Conservation (phyloP, 2,329 filamentous ascomycete genomes). For the Aspergillus cejpii region DNA sequence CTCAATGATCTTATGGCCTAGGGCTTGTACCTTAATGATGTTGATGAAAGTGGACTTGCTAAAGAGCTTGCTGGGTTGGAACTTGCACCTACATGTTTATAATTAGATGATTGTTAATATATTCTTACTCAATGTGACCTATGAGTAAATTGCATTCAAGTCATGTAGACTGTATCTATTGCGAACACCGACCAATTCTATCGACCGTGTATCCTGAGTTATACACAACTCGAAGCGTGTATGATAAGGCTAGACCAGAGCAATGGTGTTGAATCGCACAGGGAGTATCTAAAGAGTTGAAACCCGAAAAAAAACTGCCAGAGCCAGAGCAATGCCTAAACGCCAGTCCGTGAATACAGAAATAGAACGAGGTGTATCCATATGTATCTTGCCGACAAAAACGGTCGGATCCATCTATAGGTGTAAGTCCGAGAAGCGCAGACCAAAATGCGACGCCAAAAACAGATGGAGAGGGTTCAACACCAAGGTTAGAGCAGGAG, state of each 20-base stretch:
- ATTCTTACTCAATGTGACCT: conserved; percentile 4
- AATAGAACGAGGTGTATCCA: not conserved
- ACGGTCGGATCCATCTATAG: not conserved
- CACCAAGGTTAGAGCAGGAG: not conserved
- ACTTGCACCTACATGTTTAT: conserved; percentile 9
- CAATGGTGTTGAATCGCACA: not conserved
- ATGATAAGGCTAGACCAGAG: not conserved
- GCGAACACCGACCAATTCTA: not conserved
- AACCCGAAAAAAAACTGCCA: too few species aligned
- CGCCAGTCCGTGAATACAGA: not conserved
- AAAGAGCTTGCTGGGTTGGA: conserved; percentile 14
- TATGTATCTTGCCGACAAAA: not conserved
- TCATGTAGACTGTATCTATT: too few species aligned
- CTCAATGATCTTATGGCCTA: conserved; percentile 9
- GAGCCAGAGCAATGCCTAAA: not conserved
- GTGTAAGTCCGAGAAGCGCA: not conserved
- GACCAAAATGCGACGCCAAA: not conserved
- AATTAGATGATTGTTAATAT: conserved; percentile 12
- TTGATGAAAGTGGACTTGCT: conserved; percentile 17
- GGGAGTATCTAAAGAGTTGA: too few species aligned
- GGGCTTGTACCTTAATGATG: conserved; percentile 18
- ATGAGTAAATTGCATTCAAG: too few species aligned
- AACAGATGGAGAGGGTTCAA: not conserved
- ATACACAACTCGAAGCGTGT: not conserved
- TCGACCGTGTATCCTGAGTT: not conserved